A percentile compares a stretch with the other conserved stretches of the same genome.
Evolutionary conservation across 257 asterid species (phyloP).

Genomic region (Ajuga chamaepitys): DNA sequence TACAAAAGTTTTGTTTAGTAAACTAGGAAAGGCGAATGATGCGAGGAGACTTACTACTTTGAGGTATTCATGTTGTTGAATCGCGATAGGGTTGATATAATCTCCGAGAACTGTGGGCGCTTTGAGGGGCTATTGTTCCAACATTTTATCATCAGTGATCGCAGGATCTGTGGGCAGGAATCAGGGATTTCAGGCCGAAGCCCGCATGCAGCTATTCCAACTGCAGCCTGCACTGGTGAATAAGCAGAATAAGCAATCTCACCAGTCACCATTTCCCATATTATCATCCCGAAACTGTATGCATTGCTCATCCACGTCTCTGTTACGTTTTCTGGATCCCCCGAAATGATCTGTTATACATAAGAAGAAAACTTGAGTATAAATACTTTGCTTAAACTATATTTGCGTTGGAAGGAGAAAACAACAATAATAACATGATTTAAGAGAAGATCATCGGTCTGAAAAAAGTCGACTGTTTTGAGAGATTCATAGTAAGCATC

Average conservation of each 20-base stretch:
- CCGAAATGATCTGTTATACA: constrained; percentile 70
- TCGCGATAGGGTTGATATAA: constrained; percentile 42
- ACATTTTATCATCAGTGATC: constrained; percentile 70
- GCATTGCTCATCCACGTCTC: constrained; percentile 98
- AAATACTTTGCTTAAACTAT: not conserved
- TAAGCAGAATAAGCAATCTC: constrained; percentile 88
- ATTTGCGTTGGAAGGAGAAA: not conserved
- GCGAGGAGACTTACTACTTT: constrained; percentile 36
- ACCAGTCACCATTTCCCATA: constrained; percentile 90
- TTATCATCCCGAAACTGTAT: constrained; percentile 83
- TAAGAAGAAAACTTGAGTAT: not conserved
- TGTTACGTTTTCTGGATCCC: constrained; percentile 86
- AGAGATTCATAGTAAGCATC: not conserved
- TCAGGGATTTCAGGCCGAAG: constrained; percentile 92
- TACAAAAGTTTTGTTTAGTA: not conserved
- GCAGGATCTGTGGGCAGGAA: constrained; percentile 68
- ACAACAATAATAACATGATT: not conserved
- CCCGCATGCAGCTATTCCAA: constrained; percentile 98
- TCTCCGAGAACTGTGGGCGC: constrained; percentile 86
- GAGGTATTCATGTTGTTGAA: constrained; percentile 25
- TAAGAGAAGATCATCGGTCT: not conserved
- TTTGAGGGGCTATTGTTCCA: constrained; percentile 85
- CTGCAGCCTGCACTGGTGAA: constrained; percentile 99
- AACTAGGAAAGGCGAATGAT: constrained; percentile 4
- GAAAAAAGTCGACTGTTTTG: not conserved